These are phyloP conservation scores for Magnolia officinalis DNA, from an alignment of 164 flowering plant species.

Conservation along the genomic window DNA sequence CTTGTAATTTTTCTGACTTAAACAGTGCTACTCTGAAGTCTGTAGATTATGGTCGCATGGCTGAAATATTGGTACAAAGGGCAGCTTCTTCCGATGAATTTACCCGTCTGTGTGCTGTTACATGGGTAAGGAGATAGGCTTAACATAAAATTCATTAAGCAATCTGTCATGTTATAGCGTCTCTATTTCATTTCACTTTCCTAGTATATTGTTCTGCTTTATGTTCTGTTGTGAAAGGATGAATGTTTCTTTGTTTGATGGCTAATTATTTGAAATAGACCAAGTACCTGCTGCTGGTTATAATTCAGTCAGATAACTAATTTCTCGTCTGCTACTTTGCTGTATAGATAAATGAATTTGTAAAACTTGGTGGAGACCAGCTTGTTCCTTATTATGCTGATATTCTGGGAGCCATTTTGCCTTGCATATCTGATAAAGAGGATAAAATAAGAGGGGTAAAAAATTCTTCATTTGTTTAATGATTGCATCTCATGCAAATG, in stretches of 20 bases:
- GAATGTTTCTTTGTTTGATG: background rate
- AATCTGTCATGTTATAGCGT: background rate
- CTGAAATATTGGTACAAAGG: slow-evolving; percentile 94
- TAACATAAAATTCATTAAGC: background rate
- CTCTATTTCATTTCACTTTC: background rate
- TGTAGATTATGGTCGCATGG: slow-evolving; percentile 99
- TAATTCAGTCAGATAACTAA: background rate
- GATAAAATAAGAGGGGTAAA: slow-evolving; percentile 91
- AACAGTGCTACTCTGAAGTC: slow-evolving; percentile 78
- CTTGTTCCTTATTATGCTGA: slow-evolving; percentile 92
- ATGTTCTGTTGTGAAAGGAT: background rate
- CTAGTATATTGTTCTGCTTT: background rate
- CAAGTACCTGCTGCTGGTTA: background rate
- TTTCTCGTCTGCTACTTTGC: background rate
- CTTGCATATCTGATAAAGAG: slow-evolving; percentile 95
- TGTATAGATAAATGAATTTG: slow-evolving; percentile 92
- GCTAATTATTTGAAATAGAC: background rate
- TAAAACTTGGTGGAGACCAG: slow-evolving; percentile 96
- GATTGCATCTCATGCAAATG: background rate
- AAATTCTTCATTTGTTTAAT: background rate
- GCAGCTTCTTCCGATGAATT: slow-evolving; percentile 88
- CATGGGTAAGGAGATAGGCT: slow-evolving; percentile 66
- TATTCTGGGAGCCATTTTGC: slow-evolving; percentile 90
- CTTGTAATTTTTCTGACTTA: slow-evolving; percentile 40
- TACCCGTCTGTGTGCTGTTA: slow-evolving; percentile 86